Evolutionary conservation across 768 basidiomycete genomes (phyloP), one percentile per base, ranked within the genome.

Genomic region (Termitomyces bulborhizus): DNA sequence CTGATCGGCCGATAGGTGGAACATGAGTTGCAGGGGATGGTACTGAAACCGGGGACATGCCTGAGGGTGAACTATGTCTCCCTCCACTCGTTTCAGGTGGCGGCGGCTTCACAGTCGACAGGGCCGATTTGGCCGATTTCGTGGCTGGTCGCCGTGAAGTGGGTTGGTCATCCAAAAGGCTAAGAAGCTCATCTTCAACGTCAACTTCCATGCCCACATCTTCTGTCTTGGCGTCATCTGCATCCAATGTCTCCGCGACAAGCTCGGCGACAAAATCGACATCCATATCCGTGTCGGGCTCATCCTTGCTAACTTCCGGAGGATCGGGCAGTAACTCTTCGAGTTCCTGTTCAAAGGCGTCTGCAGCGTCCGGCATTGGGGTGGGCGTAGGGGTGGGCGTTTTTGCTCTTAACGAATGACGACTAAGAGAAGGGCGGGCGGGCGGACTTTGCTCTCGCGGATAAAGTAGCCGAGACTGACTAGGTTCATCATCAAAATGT

Each of bases 151-250:
- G 57, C 54, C 59, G 64, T 40, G 60, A 59, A 11, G 66, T 59
- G 29, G 66, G 68, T 27, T 64, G 69, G 60, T 83, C 85, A 62
- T 86, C 87, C 31, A 90, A 72, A 26, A 90, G 71, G 61, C 85
- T 86, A 55, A 88, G 74, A 47, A 89, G 68, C 68, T 89, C 88
- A 59, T 86, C 80, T 55, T 86, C 84, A 24, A 84, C 78, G 53
- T 84, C 72, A 55, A 73, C 63, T 57, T 71, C 69, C 71, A 68
- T 71, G 41, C 54, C 63, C 21, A 64, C 60, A 51, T 64, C 62
- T 31, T 68, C 65, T 16, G 56, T 44, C 53, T 70, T 64, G 43
- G 62, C 39, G 29, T 57, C 59, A 7, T 62, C 65, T 15, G 60
- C 61, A 36, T 71, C 69, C 50, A 75, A 55, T 11, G 74, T 75